These are phyloP conservation scores for Pythium angustatum DNA, from an alignment of 352 stramenopile genomes.

Conservation along the genomic window DNA sequence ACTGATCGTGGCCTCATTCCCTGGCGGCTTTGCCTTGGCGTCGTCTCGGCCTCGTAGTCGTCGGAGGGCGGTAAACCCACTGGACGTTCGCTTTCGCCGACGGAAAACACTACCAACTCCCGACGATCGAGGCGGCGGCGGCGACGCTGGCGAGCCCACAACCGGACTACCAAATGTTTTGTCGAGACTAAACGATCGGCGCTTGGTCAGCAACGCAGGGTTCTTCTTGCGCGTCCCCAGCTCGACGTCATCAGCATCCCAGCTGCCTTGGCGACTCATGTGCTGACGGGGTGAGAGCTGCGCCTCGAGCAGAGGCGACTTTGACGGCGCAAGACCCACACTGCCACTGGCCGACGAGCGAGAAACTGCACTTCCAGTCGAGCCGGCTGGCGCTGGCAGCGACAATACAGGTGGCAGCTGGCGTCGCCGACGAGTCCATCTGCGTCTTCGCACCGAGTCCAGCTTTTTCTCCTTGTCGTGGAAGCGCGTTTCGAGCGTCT, in stretches of 20 bases:
- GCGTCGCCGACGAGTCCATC: slow-evolving; percentile 61
- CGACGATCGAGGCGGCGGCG: slow-evolving; percentile 10
- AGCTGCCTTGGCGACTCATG: slow-evolving; percentile 19
- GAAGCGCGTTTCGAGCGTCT: slow-evolving; percentile 67
- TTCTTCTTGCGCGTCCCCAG: slow-evolving; percentile 11
- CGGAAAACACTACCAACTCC: slow-evolving; percentile 12
- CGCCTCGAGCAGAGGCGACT: background rate
- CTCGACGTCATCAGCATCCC: slow-evolving; percentile 25
- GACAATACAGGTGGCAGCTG: slow-evolving; percentile 59
- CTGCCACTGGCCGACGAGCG: background rate
- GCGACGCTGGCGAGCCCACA: background rate
- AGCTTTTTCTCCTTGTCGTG: slow-evolving; percentile 78
- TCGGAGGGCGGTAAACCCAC: slow-evolving; percentile 1
- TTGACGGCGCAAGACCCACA: background rate
- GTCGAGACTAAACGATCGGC: slow-evolving; percentile 26
- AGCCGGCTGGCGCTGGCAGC: background rate
- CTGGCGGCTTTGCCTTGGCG: background rate
- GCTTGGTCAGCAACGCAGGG: slow-evolving; percentile 11
- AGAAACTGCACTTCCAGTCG: background rate
- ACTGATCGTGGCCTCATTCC: background rate
- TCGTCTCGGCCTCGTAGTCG: background rate
- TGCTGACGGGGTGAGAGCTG: slow-evolving; percentile 19
- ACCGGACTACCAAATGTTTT: slow-evolving; percentile 11
- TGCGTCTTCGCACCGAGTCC: slow-evolving; percentile 65
- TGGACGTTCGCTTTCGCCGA: slow-evolving; percentile 15